Evolutionary conservation across 371 early-diverging fungal species (phyloP), one percentile per base, ranked within the genome.

Genomic region (Funneliformis caledonium): DNA sequence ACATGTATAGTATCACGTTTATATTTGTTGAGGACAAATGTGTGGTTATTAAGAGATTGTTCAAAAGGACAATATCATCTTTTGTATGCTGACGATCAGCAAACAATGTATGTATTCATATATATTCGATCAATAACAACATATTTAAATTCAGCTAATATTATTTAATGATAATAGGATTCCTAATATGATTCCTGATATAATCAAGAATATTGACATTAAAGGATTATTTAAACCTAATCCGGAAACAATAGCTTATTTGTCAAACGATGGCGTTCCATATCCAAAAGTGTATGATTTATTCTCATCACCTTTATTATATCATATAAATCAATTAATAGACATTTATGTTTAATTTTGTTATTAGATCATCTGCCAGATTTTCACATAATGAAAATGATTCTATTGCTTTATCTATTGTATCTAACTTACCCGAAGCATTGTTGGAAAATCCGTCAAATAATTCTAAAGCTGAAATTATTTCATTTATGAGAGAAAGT

Each of bases 41-140:
- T 89, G 33, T 92, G 93, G 93, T 79, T 92, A 77, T 88, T 90
- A 50, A 86, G 85, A 52, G 91, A 91, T 50, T 88, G 89, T 73
- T 86, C 88, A 70, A 86, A 88, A 52, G 86, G 83, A 2, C 85
- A 85, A 9, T 77, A 87, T 10, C 88, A 88, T 70, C 82, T 86
- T 45, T 76, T 90, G 10, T 85, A 86, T 70, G 79, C 88, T 2
- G 50, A 83, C 31, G 79, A 56, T 0, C 83, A 84, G 2, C 83
- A 84, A 4, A 56, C 56, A 3, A 31, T n/a, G 64, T 64, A 26
- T 31, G 33, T 64, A 31, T 64, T 62, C 7, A 12, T 52, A 37
- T 37, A 37, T 37, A 37, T 37, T 37, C 37, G 3, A 37, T 37
- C 1, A 37, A 37, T 37, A 37, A 2, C 37, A 37, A 37, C 3